These are phyloP conservation scores for Pyrus pyrifolia DNA, from an alignment of 306 rosid species.

Conservation along the genomic window DNA sequence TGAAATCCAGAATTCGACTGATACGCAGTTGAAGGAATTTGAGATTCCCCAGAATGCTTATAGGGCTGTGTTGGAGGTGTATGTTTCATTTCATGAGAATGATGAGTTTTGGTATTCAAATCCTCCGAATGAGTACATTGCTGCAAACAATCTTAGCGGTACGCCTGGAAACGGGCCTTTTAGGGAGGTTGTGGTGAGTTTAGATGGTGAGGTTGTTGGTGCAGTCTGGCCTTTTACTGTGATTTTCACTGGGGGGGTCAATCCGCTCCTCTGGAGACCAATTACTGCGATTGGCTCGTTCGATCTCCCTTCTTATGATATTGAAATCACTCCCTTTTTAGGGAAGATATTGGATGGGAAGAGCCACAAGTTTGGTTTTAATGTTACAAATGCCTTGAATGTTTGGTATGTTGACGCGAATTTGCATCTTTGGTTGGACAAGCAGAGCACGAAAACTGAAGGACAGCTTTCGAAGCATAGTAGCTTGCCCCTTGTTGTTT, in stretches of 20 bases:
- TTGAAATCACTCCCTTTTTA: constrained; percentile 76
- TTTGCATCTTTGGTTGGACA: constrained; percentile 87
- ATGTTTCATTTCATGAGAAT: constrained; percentile 86
- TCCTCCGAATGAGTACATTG: constrained; percentile 54
- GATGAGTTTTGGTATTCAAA: constrained; percentile 84
- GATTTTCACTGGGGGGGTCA: constrained; percentile 76
- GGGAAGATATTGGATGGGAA: constrained; percentile 65
- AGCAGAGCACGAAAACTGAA: constrained; percentile 37
- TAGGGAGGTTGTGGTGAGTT: constrained; percentile 73
- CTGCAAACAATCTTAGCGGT: constrained; percentile 46
- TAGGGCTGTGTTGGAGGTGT: constrained; percentile 85
- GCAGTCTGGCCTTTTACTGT: constrained; percentile 89
- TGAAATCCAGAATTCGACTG: constrained; percentile 39
- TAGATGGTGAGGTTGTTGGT: constrained; percentile 58
- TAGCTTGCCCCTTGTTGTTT: constrained; percentile 38
- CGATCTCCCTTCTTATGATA: constrained; percentile 80
- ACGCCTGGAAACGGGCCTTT: constrained; percentile 77
- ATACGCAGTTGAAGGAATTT: constrained; percentile 45
- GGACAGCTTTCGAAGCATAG: constrained; percentile 42
- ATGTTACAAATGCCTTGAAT: constrained; percentile 79
- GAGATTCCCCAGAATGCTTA: constrained; percentile 61
- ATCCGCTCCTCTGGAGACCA: constrained; percentile 94
- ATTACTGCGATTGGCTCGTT: constrained; percentile 79
- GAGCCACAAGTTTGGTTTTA: constrained; percentile 51
- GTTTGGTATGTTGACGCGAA: constrained; percentile 86